A percentile compares a stretch with the other conserved stretches of the same genome.
Conservation (phyloP, 192 early-diverging fungal species). For the Phycomyces nitens region DNA sequence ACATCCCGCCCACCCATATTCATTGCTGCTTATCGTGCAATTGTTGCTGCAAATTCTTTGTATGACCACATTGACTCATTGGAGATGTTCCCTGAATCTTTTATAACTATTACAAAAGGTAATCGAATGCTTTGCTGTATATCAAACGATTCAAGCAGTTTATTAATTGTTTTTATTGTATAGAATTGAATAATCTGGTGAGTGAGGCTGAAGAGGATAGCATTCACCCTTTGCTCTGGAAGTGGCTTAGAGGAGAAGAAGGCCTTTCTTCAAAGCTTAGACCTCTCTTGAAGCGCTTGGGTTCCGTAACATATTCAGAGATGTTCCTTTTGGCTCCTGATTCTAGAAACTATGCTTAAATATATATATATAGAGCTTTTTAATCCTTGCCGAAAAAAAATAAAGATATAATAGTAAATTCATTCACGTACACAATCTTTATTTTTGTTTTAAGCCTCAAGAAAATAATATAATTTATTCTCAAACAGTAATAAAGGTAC, state of each 20-base stretch:
- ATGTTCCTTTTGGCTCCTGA: constrained; percentile 19
- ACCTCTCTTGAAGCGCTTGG: constrained; percentile 1
- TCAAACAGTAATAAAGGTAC: too few species aligned
- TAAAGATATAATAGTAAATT: too few species aligned
- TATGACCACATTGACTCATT: constrained; percentile 2
- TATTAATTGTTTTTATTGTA: not conserved
- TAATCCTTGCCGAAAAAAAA: too few species aligned
- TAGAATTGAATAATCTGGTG: constrained; percentile 5
- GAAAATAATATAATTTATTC: too few species aligned
- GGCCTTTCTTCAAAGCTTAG: not conserved
- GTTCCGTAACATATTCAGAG: not conserved
- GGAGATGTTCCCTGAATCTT: not conserved
- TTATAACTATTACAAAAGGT: not conserved
- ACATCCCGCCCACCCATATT: constrained; percentile 15
- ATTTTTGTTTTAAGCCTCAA: too few species aligned
- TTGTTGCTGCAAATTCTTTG: not conserved
- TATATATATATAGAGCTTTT: too few species aligned
- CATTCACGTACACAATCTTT: too few species aligned
- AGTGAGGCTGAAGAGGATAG: not conserved
- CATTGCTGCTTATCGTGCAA: constrained; percentile 3
- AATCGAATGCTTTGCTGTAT: not conserved
- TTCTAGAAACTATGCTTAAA: constrained; percentile 4
- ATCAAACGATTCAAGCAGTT: not conserved
- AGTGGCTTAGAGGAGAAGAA: constrained; percentile 4
- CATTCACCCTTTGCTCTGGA: constrained; percentile 20